Percentiles rank a stretch among this genome's conserved stretches.
Evolutionary conservation across 2,329 filamentous ascomycete species (phyloP).

Genomic region (Acrocalymma vagum): DNA sequence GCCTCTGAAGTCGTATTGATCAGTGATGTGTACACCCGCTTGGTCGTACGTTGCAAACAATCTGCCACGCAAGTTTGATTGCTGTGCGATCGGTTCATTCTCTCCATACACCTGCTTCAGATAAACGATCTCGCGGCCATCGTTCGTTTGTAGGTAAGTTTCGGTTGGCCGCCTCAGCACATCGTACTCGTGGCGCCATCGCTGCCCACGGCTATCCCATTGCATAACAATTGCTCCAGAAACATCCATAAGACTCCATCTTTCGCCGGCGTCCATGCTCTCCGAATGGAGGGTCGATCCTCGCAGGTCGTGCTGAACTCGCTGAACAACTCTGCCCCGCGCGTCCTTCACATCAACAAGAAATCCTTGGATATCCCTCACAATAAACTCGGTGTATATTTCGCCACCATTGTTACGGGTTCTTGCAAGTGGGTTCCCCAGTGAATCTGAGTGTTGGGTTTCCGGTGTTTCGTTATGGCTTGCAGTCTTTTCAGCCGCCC

Average conservation of each 20-base stretch:
- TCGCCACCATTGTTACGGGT: not conserved
- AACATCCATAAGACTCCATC: not conserved
- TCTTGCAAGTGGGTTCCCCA: not conserved
- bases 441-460: not conserved
- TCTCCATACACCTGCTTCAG: not conserved
- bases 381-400: no score
- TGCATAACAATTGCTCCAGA: not conserved
- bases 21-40: not conserved
- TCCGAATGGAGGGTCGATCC: not conserved
- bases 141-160: not conserved
- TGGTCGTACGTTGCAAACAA: no score
- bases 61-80: not conserved
- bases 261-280: conserved; percentile 6
- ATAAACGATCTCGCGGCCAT: not conserved
- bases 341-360: not conserved
- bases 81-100: not conserved
- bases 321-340: not conserved
- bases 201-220: conserved; percentile 1
- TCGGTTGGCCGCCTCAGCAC: not conserved
- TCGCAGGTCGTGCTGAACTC: conserved; percentile 1
- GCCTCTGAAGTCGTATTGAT: conserved; percentile 4
- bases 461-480: not conserved
- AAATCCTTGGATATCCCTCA: not conserved
- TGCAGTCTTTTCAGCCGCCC: not conserved
- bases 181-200: not conserved